phyloP scores from a whole-genome alignment of 169 alveolate genomes.

The Ichthyophthirius multifiliis region DNA sequence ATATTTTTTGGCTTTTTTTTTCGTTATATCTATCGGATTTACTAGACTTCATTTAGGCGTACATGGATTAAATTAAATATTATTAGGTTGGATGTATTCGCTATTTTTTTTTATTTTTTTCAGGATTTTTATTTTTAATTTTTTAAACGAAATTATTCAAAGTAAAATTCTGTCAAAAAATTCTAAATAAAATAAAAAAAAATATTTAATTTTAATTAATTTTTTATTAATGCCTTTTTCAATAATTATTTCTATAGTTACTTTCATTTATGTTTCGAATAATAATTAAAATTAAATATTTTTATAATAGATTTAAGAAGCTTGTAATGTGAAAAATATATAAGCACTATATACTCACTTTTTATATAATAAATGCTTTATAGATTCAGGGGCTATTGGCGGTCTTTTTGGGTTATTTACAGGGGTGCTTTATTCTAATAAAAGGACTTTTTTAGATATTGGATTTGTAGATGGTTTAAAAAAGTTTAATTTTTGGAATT shows the following conservation, averaged over 20 bases:
- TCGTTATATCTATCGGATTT: slow-evolving; percentile 20
- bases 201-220: not conserved
- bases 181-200: not conserved
- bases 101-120: not conserved
- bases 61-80: slow-evolving; percentile 22
- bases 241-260: not conserved
- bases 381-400: not conserved
- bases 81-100: slow-evolving; percentile 20
- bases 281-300: not conserved
- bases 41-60: slow-evolving; percentile 33
- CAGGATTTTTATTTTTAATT: not conserved
- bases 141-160: not conserved
- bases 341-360: not conserved
- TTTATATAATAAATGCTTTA: slow-evolving; percentile 1
- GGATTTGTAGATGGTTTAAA: no score
- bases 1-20: not conserved
- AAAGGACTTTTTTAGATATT: no score
- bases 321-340: not conserved
- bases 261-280: not conserved
- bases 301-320: not conserved
- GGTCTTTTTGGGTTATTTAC: not conserved
- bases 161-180: not conserved
- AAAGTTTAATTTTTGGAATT: no score
- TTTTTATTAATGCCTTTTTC: not conserved
- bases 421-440: not conserved